Conservation (phyloP, 176 grass and related monocot species). For the Otatea glauca region DNA sequence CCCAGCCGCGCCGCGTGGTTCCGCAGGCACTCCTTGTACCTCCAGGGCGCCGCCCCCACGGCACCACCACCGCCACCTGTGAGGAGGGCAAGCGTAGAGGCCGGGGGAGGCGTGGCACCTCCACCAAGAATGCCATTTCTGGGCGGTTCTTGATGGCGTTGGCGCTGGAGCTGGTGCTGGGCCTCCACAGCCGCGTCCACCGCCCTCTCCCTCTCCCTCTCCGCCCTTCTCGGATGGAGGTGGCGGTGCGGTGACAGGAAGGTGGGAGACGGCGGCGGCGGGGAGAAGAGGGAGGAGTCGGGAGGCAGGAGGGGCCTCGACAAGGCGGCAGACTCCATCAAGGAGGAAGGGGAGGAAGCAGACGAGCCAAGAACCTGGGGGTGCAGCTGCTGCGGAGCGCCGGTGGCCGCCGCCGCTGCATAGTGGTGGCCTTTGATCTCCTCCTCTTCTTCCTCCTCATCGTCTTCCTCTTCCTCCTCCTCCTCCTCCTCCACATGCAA, state of each 20-base stretch:
- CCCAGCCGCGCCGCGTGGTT: constrained; percentile 90
- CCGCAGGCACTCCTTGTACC: constrained; percentile 82
- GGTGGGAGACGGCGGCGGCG: constrained; percentile 21
- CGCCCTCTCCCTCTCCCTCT: constrained; percentile 36
- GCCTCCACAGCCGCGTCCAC: background rate
- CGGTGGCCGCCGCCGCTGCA: constrained; percentile 19
- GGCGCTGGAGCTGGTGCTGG: constrained; percentile 37
- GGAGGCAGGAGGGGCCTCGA: constrained; percentile 72
- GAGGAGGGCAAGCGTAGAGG: constrained; percentile 2
- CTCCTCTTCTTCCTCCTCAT: constrained; percentile 37
- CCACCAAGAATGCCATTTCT: constrained; percentile 45
- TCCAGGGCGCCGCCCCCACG: constrained; percentile 38
- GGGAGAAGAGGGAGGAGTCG: constrained; percentile 65
- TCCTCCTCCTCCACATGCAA: constrained; percentile 57
- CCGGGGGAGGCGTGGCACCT: background rate
- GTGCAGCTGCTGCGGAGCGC: constrained; percentile 41
- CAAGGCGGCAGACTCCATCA: constrained; percentile 55
- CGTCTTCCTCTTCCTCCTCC: constrained; percentile 25
- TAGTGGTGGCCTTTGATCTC: constrained; percentile 42
- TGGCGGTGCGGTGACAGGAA: constrained; percentile 34
- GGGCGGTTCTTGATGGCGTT: constrained; percentile 46
- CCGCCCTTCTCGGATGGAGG: constrained; percentile 42
- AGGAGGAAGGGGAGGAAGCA: background rate
- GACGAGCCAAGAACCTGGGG: constrained; percentile 38
- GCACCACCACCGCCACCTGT: background rate